Evolutionary conservation across 495 filamentous ascomycete genomes (phyloP).

Genomic region (Penicillium goetzii): DNA sequence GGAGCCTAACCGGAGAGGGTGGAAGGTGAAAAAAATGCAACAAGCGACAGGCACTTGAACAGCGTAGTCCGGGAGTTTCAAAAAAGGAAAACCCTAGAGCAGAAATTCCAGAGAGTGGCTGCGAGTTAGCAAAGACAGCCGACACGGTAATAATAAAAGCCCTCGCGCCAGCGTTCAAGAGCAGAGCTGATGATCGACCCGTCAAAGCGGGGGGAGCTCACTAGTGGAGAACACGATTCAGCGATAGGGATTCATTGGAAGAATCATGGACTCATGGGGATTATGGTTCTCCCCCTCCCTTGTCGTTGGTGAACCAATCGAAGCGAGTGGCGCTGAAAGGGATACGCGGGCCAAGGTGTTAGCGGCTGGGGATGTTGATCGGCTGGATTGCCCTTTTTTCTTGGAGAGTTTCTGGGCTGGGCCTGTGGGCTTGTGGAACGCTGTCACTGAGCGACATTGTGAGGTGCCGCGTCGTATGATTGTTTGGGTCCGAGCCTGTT

Average conservation of each 20-base stretch:
- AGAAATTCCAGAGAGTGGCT: neutral
- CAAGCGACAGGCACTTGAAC: neutral
- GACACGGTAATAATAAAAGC: neutral
- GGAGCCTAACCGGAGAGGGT: neutral
- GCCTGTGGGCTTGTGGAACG: neutral
- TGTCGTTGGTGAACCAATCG: conserved; percentile 23
- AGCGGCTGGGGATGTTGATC: conserved; percentile 32
- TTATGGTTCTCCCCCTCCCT: conserved; percentile 8
- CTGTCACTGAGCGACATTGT: neutral
- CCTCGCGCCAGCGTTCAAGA: neutral
- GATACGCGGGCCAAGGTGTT: conserved; percentile 22
- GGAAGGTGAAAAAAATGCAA: neutral
- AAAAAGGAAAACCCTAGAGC: neutral
- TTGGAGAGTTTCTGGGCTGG: conserved; percentile 5
- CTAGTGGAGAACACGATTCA: conserved; percentile 13
- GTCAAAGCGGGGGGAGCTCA: conserved; percentile 28
- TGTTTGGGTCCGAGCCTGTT: neutral
- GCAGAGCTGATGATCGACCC: conserved; percentile 23
- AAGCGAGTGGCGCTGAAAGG: conserved; percentile 17
- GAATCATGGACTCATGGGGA: conserved; percentile 3
- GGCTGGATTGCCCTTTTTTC: conserved; percentile 25
- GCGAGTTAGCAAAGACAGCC: neutral
- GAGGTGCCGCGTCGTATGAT: conserved; percentile 3
- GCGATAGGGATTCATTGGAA: conserved; percentile 11
- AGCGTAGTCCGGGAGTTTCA: conserved; percentile 5